Base-by-base conservation (phyloP, 2,329 filamentous ascomycete genomes). In the Fusarium verrucosum region DNA sequence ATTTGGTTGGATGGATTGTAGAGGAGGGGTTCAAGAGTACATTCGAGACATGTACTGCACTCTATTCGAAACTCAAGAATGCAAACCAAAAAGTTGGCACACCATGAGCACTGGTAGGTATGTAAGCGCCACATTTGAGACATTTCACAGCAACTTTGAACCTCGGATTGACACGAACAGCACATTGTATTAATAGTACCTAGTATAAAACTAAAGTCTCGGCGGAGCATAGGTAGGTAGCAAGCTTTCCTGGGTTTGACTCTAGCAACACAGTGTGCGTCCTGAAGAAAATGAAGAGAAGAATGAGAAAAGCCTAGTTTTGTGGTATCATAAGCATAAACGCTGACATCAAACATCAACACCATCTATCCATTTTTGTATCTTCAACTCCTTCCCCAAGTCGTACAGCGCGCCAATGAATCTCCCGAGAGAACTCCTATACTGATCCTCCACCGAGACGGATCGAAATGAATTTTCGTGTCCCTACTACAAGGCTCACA, bases 261-360 rank as follows among this genome's bases (percentile, higher is more conserved):
- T 59, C 54, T 67, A 59, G 47, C 49, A 66, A 64, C 58, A 60
- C 46, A 50, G 65, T 50, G 52, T 55, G 63, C 63, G 45, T 46
- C 46, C 53, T 65, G 50, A 42, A 32, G 37, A 45, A 33, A 66
- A 58, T 60, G 32, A 66, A 66, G 42, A 33, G 67, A 58, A 64
- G 32, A 66, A 66, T 22, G 42, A 61, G 57, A 63, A 55, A 64
- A 67, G 65, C 63, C 36, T 30, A 51, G 53, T 56, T 60, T 63
- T 55, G 63, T 66, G 63, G 63, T 66, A 66, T 66, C 63, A 63
- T 67, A 65, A 66, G 63, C 63, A 67, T 63, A 67, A 67, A 67
- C 63, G 63, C 63, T 66, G 63, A 46, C 63, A 66, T 67, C 58
- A 66, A 65, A 63, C 63, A 65, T 65, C 62, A 66, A 63, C 51